Percentiles rank a stretch among this genome's conserved stretches.
Conservation (phyloP, 108 stramenopile species). For the Pseudonitzschia pungens region DNA sequence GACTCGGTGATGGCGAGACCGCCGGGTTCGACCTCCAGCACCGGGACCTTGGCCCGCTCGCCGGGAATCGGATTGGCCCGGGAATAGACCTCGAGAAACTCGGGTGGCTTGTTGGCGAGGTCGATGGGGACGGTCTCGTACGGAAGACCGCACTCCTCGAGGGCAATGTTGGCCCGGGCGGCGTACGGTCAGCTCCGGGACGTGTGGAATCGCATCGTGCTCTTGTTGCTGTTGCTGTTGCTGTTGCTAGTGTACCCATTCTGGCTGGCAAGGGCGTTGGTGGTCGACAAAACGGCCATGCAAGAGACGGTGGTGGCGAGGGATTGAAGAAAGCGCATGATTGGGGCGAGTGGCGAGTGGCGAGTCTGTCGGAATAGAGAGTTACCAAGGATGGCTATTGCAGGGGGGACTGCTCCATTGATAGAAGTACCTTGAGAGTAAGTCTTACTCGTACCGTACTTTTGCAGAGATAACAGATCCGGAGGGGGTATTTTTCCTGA, state of each 20-base stretch:
- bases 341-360: too few relatives aligned
- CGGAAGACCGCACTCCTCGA: constrained; percentile 15
- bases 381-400: too few relatives aligned
- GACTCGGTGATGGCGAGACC: background rate
- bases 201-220: constrained; percentile 1
- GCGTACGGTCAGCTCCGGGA: constrained; percentile 30
- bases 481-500: too few relatives aligned
- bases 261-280: too few relatives aligned
- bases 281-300: background rate
- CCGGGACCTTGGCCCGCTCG: constrained; percentile 23
- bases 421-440: too few relatives aligned
- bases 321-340: background rate
- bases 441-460: too few relatives aligned
- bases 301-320: background rate
- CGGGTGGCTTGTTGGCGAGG: constrained; percentile 20
- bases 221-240: background rate
- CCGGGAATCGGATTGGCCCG: constrained; percentile 27
- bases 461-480: too few relatives aligned
- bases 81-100: constrained; percentile 19
- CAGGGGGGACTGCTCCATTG: too few relatives aligned
- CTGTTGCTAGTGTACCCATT: background rate
- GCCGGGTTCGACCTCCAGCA: constrained; percentile 12
- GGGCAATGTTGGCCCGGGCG: constrained; percentile 17
- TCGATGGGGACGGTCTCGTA: constrained; percentile 22
- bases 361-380: too few relatives aligned